Base-by-base conservation (phyloP, 208 protist species). In the Trypanosoma platydactyli region DNA sequence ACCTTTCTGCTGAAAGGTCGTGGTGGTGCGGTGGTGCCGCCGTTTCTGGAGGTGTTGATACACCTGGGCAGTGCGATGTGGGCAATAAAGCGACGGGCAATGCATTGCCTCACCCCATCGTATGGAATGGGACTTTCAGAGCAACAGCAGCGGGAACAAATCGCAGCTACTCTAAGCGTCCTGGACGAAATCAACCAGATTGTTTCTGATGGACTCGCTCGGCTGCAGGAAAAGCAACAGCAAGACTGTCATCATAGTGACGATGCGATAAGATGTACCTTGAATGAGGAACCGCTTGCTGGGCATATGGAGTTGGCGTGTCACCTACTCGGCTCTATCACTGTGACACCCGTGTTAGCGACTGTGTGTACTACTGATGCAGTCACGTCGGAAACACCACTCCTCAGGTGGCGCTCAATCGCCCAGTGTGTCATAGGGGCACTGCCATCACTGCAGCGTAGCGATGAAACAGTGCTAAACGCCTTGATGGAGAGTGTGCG, bases 271-370 rank as follows among this genome's bases (percentile, higher is more conserved):
- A 1, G 1, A 54, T 41, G 20, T 50, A 50, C 42, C 11, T 3
- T 42, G 46, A n/a, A 52, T 30, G 56, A 45, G 2, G 27, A 53
- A 41, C 44, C 24, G 25, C 41, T 75, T 3, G 69, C 51, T 27
- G 62, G 53, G 20, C 27, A 24, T 29, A 35, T 56, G 11, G 62
- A 63, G 22, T 22, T 68, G 1, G 69, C 38, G n/a, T 59, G 53
- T 53, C 42, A 45, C 33, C 51, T 75, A 61, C 54, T 75, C 50
- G 18, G 46, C 38, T 68, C 42, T 52, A 42, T 75, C 35, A 68
- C 69, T 27, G 24, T 68, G 5, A 25, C 54, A 33, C 67, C 49
- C n/a, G 22, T 38, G 3, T 3, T 38, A 38, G 9, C 33, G 33
- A 9, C 33, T 11, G 3, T 38, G 5, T 38, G 5, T 38, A 9